phyloP scores from a whole-genome alignment of 2,329 filamentous ascomycete species.

The Arthrobotrys sphaeroides region DNA sequence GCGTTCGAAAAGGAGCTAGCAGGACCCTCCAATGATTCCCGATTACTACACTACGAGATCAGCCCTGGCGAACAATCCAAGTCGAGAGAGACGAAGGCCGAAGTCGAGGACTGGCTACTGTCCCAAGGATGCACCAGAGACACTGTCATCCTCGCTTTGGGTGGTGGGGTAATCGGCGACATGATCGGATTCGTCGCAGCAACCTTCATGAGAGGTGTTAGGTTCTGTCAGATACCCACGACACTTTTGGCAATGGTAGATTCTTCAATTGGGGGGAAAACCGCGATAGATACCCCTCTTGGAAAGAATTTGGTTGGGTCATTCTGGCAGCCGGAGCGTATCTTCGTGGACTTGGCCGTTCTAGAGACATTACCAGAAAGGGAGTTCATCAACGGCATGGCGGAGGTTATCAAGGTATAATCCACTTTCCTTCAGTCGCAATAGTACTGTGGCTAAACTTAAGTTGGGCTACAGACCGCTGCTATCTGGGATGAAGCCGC shows the following conservation, averaged over 20 bases:
- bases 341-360: conserved; percentile 94
- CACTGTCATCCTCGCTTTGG: conserved; percentile 91
- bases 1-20: conserved; percentile 66
- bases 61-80: conserved; percentile 94
- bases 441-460: background rate
- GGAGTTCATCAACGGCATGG: conserved; percentile 99
- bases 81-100: conserved; percentile 88
- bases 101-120: conserved; percentile 98
- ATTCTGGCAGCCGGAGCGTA: conserved; percentile 94
- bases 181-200: conserved; percentile 97
- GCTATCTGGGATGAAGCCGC: conserved; percentile 93
- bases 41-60: conserved; percentile 85
- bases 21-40: conserved; percentile 63
- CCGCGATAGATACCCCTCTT: conserved; percentile 92
- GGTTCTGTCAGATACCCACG: conserved; percentile 95
- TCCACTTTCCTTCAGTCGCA: background rate
- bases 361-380: conserved; percentile 87
- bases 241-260: conserved; percentile 97
- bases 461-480: conserved; percentile 71
- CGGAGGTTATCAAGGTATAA: conserved; percentile 83
- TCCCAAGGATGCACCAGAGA: conserved; percentile 91
- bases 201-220: conserved; percentile 97
- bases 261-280: conserved; percentile 97
- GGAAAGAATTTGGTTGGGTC: conserved; percentile 96
- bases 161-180: conserved; percentile 96